phyloP scores from a whole-genome alignment of 202 grass and related monocot species.

The Dendrocalamus latiflorus region DNA sequence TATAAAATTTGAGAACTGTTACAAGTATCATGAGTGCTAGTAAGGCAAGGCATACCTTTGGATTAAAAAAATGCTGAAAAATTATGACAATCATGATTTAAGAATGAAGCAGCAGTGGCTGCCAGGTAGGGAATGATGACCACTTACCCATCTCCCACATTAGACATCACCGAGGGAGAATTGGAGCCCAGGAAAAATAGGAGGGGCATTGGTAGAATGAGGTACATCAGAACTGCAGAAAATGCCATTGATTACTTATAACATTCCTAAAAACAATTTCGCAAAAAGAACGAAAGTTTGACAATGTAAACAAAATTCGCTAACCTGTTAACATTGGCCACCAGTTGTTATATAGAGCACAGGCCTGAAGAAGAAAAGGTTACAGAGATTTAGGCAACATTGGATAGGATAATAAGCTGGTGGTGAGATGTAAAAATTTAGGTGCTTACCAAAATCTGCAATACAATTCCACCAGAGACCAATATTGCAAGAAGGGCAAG shows the following conservation, averaged over 20 bases:
- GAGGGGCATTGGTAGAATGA: conserved; percentile 88
- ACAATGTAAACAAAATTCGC: neutral
- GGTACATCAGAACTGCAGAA: conserved; percentile 78
- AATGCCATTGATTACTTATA: neutral
- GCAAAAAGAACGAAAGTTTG: neutral
- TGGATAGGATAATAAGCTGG: neutral
- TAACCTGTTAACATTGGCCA: conserved; percentile 99
- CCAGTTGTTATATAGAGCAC: conserved; percentile 90
- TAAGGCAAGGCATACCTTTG: too few relatives aligned
- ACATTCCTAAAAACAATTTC: neutral
- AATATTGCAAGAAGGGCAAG: conserved; percentile 81
- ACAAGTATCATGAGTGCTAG: too few relatives aligned
- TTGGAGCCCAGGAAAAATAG: conserved; percentile 71
- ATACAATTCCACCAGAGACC: conserved; percentile 66
- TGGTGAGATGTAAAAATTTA: neutral
- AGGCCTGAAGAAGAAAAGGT: conserved; percentile 52
- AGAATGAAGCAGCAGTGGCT: neutral
- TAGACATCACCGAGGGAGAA: conserved; percentile 47
- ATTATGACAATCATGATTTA: too few relatives aligned
- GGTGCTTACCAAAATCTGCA: conserved; percentile 71
- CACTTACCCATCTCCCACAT: conserved; percentile 57
- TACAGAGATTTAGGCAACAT: neutral
- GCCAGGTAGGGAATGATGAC: neutral
- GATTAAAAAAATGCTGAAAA: neutral
- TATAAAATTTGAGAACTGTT: too few relatives aligned